Percentiles rank a stretch among this genome's conserved stretches.
phyloP scores from a whole-genome alignment of 176 grass and related monocot genomes.

The Oropetium thomaeum region DNA sequence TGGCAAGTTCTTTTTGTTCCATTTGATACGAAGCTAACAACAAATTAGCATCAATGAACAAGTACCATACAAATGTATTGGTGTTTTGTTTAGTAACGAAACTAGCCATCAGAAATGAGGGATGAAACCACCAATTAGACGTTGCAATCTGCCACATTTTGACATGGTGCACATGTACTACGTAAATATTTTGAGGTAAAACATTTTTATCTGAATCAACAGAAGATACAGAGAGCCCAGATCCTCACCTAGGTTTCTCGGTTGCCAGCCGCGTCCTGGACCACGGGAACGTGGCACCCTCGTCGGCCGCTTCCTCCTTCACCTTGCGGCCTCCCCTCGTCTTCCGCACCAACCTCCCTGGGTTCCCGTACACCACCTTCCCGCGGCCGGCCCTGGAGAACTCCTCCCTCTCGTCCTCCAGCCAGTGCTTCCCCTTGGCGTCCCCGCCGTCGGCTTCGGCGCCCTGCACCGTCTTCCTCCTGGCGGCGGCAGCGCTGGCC shows the following conservation, averaged over 20 bases:
- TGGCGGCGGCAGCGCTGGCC: slow-evolving; percentile 49
- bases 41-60: background rate
- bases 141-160: background rate
- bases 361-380: slow-evolving; percentile 56
- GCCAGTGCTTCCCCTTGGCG: slow-evolving; percentile 70
- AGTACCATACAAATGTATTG: background rate
- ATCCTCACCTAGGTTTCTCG: slow-evolving; percentile 50
- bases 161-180: background rate
- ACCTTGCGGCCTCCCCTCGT: slow-evolving; percentile 17
- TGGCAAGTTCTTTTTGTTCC: too few species aligned
- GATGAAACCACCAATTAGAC: background rate
- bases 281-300: slow-evolving; percentile 65
- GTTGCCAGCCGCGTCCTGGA: slow-evolving; percentile 49
- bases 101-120: background rate
- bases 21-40: too few species aligned
- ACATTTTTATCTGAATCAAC: background rate
- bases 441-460: slow-evolving; percentile 56
- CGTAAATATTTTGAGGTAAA: background rate
- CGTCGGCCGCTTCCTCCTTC: slow-evolving; percentile 2
- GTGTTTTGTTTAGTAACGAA: background rate
- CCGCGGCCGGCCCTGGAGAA: slow-evolving; percentile 44
- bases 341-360: slow-evolving; percentile 40
- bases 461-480: slow-evolving; percentile 48
- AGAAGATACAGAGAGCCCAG: background rate
- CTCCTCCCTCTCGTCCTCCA: slow-evolving; percentile 61